These are phyloP conservation scores for Alloascoidea hylecoeti DNA, from an alignment of 805 yeast genomes.

Conservation along the genomic window DNA sequence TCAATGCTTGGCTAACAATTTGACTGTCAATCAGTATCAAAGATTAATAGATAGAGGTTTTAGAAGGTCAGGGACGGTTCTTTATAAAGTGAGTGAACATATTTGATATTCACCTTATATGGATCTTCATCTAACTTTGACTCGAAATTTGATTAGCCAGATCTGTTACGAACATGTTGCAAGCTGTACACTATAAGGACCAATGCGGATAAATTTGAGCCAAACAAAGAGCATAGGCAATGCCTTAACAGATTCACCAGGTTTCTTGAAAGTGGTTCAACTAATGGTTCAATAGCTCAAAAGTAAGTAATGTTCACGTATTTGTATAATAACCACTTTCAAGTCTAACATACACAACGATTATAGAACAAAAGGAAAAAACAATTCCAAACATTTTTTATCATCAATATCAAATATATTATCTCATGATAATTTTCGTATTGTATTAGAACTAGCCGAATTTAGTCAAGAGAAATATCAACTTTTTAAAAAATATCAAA, in stretches of 20 bases:
- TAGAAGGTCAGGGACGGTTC: conserved; percentile 61
- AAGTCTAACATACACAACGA: conserved; percentile 6
- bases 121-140: neutral
- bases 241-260: conserved; percentile 42
- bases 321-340: no score
- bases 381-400: conserved; percentile 15
- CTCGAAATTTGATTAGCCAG: conserved; percentile 29
- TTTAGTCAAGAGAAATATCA: conserved; percentile 42
- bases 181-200: conserved; percentile 69
- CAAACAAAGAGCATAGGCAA: conserved; percentile 55
- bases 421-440: conserved; percentile 13
- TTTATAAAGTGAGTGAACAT: conserved; percentile 24
- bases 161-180: conserved; percentile 62
- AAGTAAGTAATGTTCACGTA: neutral
- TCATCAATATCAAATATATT: neutral
- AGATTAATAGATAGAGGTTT: conserved; percentile 56
- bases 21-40: conserved; percentile 45
- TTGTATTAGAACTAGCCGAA: conserved; percentile 37
- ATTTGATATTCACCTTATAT: neutral
- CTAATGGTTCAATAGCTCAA: conserved; percentile 4
- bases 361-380: conserved; percentile 9
- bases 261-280: conserved; percentile 6
- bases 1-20: conserved; percentile 24
- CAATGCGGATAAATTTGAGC: conserved; percentile 24
- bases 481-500: conserved; percentile 57